Evolutionary conservation across 2,329 filamentous ascomycete species (phyloP).

Genomic region (Phialophora expanda): DNA sequence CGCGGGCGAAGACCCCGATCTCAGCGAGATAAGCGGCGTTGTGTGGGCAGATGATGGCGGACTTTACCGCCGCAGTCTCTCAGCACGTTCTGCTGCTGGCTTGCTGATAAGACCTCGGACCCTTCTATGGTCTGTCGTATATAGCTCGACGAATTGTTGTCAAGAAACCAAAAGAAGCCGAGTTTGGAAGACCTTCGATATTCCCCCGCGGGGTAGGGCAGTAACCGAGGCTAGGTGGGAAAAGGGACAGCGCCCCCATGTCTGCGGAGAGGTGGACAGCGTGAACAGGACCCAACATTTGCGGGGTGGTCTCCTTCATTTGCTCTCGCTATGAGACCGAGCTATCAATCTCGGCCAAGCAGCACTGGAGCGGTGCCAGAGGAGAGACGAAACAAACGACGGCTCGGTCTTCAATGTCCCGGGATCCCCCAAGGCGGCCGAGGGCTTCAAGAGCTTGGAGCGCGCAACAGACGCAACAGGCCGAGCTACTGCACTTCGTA

Average conservation of each 20-base stretch:
- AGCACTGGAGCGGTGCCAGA: background rate
- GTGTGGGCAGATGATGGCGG: background rate
- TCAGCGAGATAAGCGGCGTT: conserved; percentile 15
- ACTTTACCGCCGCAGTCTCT: conserved; percentile 12
- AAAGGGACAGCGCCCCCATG: conserved; percentile 19
- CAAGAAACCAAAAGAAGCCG: background rate
- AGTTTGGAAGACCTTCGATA: background rate
- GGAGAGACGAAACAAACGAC: background rate
- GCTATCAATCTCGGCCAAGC: background rate
- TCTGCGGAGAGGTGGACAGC: conserved; percentile 4
- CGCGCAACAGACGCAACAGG: background rate
- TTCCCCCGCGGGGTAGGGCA: conserved; percentile 10
- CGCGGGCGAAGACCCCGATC: conserved; percentile 11
- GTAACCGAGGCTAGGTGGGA: conserved; percentile 23
- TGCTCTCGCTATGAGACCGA: background rate
- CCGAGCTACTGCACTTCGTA: background rate
- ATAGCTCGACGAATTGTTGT: background rate
- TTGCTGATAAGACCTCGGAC: background rate
- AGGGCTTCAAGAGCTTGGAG: background rate
- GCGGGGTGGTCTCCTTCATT: background rate
- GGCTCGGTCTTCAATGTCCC: background rate
- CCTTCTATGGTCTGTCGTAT: background rate
- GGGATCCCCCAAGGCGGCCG: background rate
- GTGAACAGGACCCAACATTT: background rate
- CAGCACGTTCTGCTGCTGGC: conserved; percentile 1